Percentiles rank a stretch among this genome's conserved stretches.
Conservation (phyloP, 164 flowering plant species). For the Buxus sempervirens region DNA sequence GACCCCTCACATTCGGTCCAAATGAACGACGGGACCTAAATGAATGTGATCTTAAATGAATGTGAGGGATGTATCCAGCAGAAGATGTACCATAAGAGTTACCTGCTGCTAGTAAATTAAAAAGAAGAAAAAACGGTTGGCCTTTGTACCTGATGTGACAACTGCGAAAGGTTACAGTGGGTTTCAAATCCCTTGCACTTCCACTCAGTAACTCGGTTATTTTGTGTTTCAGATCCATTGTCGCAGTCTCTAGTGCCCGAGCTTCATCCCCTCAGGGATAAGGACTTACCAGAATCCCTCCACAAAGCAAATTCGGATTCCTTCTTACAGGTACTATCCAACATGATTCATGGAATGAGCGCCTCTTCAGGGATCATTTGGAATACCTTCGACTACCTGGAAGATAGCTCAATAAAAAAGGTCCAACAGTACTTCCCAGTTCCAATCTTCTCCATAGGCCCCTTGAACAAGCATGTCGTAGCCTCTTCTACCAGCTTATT, state of each 20-base stretch:
- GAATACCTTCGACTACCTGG: constrained; percentile 29
- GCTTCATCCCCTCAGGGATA: constrained; percentile 33
- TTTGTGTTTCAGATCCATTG: constrained; percentile 16
- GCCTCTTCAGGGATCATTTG: constrained; percentile 29
- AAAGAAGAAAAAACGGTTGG: no score
- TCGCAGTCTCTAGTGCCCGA: constrained; percentile 18
- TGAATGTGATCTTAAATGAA: no score
- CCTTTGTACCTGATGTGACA: no score
- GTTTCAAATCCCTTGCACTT: no score
- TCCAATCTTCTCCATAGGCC: constrained; percentile 35
- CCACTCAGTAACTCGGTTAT: neutral
- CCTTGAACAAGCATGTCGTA: constrained; percentile 29
- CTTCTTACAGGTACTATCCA: neutral
- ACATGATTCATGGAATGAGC: constrained; percentile 14
- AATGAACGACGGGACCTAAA: no score
- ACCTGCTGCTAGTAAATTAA: no score
- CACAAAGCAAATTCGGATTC: no score
- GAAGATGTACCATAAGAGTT: no score
- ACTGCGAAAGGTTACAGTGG: no score
- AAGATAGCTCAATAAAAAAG: constrained; percentile 8
- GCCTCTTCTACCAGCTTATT: constrained; percentile 23
- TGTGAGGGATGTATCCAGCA: no score
- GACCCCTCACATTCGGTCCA: no score
- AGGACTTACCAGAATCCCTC: constrained; percentile 38
- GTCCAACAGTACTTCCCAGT: constrained; percentile 11